A percentile compares a stretch with the other conserved stretches of the same genome.
These are phyloP conservation scores for Moniliella sp. DNA, from an alignment of 1,284 basidiomycete genomes.

Conservation along the genomic window DNA sequence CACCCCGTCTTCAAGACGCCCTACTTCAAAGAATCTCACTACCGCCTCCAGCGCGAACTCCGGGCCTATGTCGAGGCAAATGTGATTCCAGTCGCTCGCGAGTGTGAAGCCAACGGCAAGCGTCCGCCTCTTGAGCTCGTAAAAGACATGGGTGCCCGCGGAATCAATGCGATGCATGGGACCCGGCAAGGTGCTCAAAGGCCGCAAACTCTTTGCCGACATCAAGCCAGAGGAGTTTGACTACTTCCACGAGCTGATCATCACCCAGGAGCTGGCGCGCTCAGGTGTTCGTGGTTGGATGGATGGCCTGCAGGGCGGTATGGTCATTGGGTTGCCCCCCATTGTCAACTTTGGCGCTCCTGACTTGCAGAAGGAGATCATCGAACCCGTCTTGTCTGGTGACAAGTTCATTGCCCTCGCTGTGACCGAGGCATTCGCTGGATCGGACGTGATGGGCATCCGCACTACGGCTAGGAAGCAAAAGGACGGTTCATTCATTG, in stretches of 20 bases:
- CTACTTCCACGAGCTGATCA: slow-evolving; percentile 3
- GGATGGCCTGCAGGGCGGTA: too few species aligned
- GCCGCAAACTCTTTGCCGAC: slow-evolving; percentile 3
- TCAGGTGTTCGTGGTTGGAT: slow-evolving; percentile 1
- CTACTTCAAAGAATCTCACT: slow-evolving; percentile 5
- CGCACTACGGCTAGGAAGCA: too few species aligned
- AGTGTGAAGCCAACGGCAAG: slow-evolving; percentile 2
- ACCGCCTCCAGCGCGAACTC: slow-evolving; percentile 1
- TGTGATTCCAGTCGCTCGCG: slow-evolving; percentile 3
- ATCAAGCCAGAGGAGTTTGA: slow-evolving; percentile 4
- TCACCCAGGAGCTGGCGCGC: slow-evolving; percentile 4
- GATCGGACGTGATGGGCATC: slow-evolving; percentile 33
- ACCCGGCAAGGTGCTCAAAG: slow-evolving; percentile 1
- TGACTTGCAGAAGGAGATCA: slow-evolving; percentile 54
- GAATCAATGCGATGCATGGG: not conserved
- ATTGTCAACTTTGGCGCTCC: slow-evolving; percentile 60
- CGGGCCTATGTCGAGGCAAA: slow-evolving; percentile 4
- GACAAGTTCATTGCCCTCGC: too few species aligned
- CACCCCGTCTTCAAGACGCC: slow-evolving; percentile 1
- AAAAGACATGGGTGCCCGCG: not conserved
- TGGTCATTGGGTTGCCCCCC: too few species aligned
- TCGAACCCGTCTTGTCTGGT: slow-evolving; percentile 58
- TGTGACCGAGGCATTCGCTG: slow-evolving; percentile 25
- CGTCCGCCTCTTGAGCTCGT: too few species aligned
- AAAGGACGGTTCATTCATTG: slow-evolving; percentile 34